A percentile compares a stretch with the other conserved stretches of the same genome.
Evolutionary conservation across 78 protist species (phyloP).

Genomic region (Andalucia godoyi): DNA sequence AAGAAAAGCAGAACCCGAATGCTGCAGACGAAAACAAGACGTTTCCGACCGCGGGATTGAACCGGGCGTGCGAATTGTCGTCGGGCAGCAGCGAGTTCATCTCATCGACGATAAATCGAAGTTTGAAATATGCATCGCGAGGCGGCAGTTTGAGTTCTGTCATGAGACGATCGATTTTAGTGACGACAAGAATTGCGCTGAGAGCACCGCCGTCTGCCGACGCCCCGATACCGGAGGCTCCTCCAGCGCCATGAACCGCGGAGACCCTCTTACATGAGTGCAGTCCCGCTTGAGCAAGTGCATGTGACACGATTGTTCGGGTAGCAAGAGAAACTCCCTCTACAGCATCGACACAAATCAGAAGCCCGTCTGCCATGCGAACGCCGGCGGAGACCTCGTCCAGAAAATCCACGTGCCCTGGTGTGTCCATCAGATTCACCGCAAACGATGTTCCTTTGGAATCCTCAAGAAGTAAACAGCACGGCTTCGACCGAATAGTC

Average conservation of each 20-base stretch:
- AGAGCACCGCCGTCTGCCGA: too few species aligned
- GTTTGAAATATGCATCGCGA: constrained; percentile 86
- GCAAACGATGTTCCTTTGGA: constrained; percentile 20
- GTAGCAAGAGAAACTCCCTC: constrained; percentile 73
- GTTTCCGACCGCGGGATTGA: constrained; percentile 79
- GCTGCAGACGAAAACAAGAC: constrained; percentile 67
- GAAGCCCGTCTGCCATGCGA: constrained; percentile 82
- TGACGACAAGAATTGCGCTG: constrained; percentile 54
- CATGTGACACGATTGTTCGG: not conserved
- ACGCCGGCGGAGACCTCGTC: constrained; percentile 77
- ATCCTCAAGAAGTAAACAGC: constrained; percentile 74
- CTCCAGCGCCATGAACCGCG: too few species aligned
- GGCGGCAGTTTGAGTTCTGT: constrained; percentile 94
- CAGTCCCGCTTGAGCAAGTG: too few species aligned
- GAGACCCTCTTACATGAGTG: too few species aligned
- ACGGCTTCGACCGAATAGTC: constrained; percentile 81
- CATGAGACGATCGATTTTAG: constrained; percentile 85
- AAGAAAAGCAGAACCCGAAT: constrained; percentile 74
- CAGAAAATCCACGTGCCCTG: constrained; percentile 89
- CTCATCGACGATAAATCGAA: constrained; percentile 68
- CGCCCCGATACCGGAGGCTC: too few species aligned
- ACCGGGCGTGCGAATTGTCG: constrained; percentile 3
- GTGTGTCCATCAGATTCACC: constrained; percentile 95
- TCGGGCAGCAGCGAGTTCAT: constrained; percentile 45
- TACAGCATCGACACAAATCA: constrained; percentile 86